Evolutionary conservation across 139 green algal species (phyloP).

Genomic region (Chlamydomonas sp.): DNA sequence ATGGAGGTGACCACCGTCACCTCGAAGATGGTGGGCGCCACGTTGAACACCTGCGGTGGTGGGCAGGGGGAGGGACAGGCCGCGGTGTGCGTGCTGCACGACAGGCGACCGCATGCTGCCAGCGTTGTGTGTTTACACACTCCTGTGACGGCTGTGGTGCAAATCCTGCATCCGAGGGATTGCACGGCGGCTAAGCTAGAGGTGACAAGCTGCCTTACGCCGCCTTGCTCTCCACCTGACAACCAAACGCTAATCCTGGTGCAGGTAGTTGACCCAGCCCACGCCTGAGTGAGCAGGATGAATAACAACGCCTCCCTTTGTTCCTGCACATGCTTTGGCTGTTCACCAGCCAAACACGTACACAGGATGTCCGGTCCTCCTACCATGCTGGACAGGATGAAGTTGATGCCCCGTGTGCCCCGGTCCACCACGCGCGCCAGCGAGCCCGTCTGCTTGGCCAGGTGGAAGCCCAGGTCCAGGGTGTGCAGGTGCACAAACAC

Average conservation of each 20-base stretch:
- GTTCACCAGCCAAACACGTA: no score
- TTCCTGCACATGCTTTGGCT: no score
- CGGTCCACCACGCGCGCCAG: slow-evolving; percentile 91
- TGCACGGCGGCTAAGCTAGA: no score
- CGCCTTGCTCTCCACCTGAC: no score
- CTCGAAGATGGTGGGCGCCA: slow-evolving; percentile 94
- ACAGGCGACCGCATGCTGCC: not conserved
- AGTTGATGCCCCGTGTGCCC: slow-evolving; percentile 95
- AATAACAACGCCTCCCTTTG: no score
- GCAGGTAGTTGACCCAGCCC: no score
- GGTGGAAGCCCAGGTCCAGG: slow-evolving; percentile 92
- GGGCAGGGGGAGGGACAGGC: not conserved
- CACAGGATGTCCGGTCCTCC: not conserved
- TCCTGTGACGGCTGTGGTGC: no score
- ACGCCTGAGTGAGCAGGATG: no score
- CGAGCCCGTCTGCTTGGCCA: slow-evolving; percentile 88
- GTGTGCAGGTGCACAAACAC: slow-evolving; percentile 92
- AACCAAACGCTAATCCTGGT: no score
- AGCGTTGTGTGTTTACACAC: no score
- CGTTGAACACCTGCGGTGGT: slow-evolving; percentile 89
- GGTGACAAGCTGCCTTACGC: no score
- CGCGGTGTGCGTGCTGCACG: not conserved
- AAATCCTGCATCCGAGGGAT: no score
- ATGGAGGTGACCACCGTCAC: slow-evolving; percentile 86
- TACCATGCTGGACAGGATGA: slow-evolving; percentile 69